A percentile compares a stretch with the other conserved stretches of the same genome.
phyloP scores from a whole-genome alignment of 2,329 filamentous ascomycete species.

The Ampelomyces quisqualis region DNA sequence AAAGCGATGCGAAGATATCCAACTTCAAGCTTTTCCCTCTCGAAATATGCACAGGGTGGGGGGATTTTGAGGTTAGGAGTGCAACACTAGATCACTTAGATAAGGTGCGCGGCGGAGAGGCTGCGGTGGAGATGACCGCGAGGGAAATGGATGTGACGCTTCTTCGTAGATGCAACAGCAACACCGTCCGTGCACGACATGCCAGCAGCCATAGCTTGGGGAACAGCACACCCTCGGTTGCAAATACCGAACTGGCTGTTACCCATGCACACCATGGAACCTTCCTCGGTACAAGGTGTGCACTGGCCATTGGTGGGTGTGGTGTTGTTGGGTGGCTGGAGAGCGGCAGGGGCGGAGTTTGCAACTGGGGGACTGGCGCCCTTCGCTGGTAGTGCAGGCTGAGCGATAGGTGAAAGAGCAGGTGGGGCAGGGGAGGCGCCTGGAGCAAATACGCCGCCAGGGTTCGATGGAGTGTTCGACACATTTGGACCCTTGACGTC shows the following conservation, averaged over 20 bases:
- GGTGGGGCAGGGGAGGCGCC: constrained; percentile 9
- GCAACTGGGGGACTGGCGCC: constrained; percentile 5
- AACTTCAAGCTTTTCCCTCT: constrained; percentile 20
- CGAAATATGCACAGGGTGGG: constrained; percentile 14
- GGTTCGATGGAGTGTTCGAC: constrained; percentile 9
- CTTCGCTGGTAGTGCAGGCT: constrained; percentile 8
- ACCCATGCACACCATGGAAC: constrained; percentile 49
- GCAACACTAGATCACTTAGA: constrained; percentile 15
- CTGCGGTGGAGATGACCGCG: constrained; percentile 35
- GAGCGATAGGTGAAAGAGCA: constrained; percentile 13
- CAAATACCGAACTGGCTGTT: constrained; percentile 48
- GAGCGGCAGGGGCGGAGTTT: constrained; percentile 6
- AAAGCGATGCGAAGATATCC: constrained; percentile 9
- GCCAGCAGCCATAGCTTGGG: constrained; percentile 45
- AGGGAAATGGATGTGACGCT: constrained; percentile 23
- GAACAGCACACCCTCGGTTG: constrained; percentile 46
- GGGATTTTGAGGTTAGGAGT: constrained; percentile 1
- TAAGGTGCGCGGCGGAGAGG: constrained; percentile 24
- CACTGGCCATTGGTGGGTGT: constrained; percentile 19
- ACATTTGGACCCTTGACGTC: too few species aligned
- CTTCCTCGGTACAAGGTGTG: constrained; percentile 44
- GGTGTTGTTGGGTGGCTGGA: constrained; percentile 11
- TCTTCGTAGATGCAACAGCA: constrained; percentile 14
- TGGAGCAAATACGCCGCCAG: constrained; percentile 6
- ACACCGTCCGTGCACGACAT: constrained; percentile 45